phyloP scores from a whole-genome alignment of 805 yeast genomes.

The Wickerhamiella dianesei region DNA sequence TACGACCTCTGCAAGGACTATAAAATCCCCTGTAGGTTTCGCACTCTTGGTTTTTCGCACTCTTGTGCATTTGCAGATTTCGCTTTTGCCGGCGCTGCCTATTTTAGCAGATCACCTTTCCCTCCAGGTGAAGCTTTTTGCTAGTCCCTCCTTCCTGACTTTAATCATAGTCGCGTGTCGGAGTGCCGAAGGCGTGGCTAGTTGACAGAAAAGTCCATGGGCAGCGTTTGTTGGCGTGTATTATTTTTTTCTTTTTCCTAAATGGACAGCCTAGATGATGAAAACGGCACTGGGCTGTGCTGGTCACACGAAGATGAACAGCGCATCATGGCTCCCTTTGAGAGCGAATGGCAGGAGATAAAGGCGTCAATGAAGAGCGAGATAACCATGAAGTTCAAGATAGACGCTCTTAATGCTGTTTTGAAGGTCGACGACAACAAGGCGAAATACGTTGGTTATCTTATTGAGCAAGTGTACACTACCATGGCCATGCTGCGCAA shows the following conservation, averaged over 20 bases:
- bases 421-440: not conserved
- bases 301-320: not conserved
- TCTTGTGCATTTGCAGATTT: too few species aligned
- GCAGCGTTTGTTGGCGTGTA: too few species aligned
- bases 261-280: not conserved
- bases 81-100: too few species aligned
- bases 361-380: not conserved
- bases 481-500: not conserved
- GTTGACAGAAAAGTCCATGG: too few species aligned
- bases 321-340: not conserved
- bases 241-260: too few species aligned
- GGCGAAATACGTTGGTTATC: not conserved
- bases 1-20: too few species aligned
- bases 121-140: not conserved
- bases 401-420: not conserved
- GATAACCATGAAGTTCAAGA: not conserved
- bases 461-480: not conserved
- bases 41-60: too few species aligned
- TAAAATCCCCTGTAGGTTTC: too few species aligned
- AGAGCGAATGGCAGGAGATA: not conserved
- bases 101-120: not conserved
- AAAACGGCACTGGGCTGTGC: not conserved
- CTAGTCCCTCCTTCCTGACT: too few species aligned
- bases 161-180: too few species aligned
- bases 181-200: too few species aligned